These are phyloP conservation scores for Kluyveromyces wickerhamii DNA, from an alignment of 805 yeast species.

Conservation along the genomic window DNA sequence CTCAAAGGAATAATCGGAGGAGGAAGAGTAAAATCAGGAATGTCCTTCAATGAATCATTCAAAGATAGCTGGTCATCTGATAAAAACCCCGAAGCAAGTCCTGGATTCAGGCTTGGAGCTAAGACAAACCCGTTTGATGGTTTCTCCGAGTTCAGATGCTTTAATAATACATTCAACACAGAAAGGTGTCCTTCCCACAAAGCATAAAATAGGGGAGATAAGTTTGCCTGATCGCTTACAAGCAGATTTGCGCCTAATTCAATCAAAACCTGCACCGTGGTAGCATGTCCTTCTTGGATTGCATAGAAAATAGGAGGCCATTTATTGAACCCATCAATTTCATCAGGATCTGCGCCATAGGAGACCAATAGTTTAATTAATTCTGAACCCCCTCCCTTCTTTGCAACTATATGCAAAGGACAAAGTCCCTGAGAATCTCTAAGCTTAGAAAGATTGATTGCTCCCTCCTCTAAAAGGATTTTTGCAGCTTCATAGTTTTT, in stretches of 20 bases:
- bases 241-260: slow-evolving; percentile 63
- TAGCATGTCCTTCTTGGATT: slow-evolving; percentile 72
- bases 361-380: slow-evolving; percentile 60
- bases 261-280: slow-evolving; percentile 62
- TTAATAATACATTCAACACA: slow-evolving; percentile 64
- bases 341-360: slow-evolving; percentile 73
- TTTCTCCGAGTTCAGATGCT: slow-evolving; percentile 10
- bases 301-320: slow-evolving; percentile 95
- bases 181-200: slow-evolving; percentile 88
- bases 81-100: slow-evolving; percentile 1
- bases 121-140: slow-evolving; percentile 5
- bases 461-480: slow-evolving; percentile 42
- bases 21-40: slow-evolving; percentile 87
- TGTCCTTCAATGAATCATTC: slow-evolving; percentile 41
- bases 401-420: slow-evolving; percentile 83
- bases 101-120: neutral
- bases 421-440: slow-evolving; percentile 82
- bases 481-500: slow-evolving; percentile 70
- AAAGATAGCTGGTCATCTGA: slow-evolving; percentile 7
- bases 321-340: slow-evolving; percentile 73
- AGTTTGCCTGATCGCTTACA: slow-evolving; percentile 69
- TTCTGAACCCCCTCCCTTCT: slow-evolving; percentile 62
- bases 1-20: slow-evolving; percentile 94
- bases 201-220: slow-evolving; percentile 78
- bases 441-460: slow-evolving; percentile 20